Conservation (phyloP, 225 moss, liverwort and hornwort genomes). For the Marchantia paleacea region DNA sequence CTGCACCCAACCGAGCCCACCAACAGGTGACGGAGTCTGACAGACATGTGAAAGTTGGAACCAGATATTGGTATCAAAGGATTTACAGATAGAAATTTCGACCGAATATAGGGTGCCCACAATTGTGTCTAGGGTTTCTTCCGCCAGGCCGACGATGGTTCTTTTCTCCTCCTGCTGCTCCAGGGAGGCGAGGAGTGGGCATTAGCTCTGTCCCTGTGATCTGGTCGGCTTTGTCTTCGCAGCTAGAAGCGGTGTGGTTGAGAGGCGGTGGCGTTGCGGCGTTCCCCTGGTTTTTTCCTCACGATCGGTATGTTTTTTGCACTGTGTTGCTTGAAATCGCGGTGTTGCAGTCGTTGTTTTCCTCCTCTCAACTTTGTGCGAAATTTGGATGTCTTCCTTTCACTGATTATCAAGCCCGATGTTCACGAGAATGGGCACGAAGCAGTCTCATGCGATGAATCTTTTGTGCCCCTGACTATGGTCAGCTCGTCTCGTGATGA, state of each 20-base stretch:
- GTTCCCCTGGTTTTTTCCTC: conserved; percentile 11
- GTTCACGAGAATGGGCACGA: no score
- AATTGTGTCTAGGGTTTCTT: conserved; percentile 15
- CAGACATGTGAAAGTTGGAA: no score
- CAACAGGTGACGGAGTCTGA: no score
- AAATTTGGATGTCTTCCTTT: no score
- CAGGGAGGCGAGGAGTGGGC: background rate
- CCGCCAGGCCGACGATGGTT: conserved; percentile 1
- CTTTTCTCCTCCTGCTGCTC: conserved; percentile 4
- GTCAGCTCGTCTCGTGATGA: no score
- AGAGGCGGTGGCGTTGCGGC: background rate
- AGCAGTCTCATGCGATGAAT: no score
- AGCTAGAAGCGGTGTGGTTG: background rate
- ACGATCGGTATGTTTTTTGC: conserved; percentile 6
- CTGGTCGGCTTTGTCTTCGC: background rate
- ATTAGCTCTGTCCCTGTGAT: background rate
- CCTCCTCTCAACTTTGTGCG: no score
- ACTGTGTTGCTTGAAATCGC: background rate
- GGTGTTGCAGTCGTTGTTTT: background rate
- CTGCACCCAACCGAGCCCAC: no score
- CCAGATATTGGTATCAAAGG: background rate
- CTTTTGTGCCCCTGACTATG: no score
- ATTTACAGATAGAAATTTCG: background rate
- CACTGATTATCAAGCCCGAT: no score
- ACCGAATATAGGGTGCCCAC: conserved; percentile 11